These are phyloP conservation scores for Waltergamsia citrina DNA, from an alignment of 2,329 filamentous ascomycete genomes.

Conservation along the genomic window DNA sequence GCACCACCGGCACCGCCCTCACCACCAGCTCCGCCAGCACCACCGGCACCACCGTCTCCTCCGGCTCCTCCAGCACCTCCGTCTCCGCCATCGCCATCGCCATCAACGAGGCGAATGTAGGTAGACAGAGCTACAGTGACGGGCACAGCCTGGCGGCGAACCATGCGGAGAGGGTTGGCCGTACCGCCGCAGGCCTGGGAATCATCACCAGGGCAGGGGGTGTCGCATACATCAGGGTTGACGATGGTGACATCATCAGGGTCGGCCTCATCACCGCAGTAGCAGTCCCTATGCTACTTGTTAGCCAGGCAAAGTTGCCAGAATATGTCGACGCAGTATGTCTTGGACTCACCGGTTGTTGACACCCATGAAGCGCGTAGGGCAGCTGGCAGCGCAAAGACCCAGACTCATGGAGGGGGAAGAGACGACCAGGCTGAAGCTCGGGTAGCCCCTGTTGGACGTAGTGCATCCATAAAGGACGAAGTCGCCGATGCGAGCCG, in stretches of 20 bases:
- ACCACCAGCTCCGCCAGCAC: too few relatives aligned
- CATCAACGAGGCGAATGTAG: conserved; percentile 5
- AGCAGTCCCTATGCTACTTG: conserved; percentile 13
- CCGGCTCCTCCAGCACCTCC: too few relatives aligned
- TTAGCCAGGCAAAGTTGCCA: neutral
- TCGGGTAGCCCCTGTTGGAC: conserved; percentile 15
- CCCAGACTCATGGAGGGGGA: conserved; percentile 11
- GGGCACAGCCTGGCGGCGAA: conserved; percentile 2
- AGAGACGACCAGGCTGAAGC: conserved; percentile 10
- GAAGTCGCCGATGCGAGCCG: conserved; percentile 6
- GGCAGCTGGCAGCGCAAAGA: conserved; percentile 14
- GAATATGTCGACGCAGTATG: neutral
- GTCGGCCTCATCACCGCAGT: conserved; percentile 11
- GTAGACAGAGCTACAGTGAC: conserved; percentile 6
- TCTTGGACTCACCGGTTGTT: conserved; percentile 12
- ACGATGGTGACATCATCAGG: conserved; percentile 5
- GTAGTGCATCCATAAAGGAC: conserved; percentile 16
- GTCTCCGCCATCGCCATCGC: too few relatives aligned
- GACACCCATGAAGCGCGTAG: conserved; percentile 13
- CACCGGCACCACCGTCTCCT: too few relatives aligned
- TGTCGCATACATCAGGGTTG: conserved; percentile 6
- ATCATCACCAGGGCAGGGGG: conserved; percentile 9
- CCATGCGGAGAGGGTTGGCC: conserved; percentile 2
- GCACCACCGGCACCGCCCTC: too few relatives aligned
- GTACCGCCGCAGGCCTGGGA: conserved; percentile 7